Percentiles rank a stretch among this genome's conserved stretches.
phyloP scores from a whole-genome alignment of 2,329 filamentous ascomycete species.

The Penicillium sp. region DNA sequence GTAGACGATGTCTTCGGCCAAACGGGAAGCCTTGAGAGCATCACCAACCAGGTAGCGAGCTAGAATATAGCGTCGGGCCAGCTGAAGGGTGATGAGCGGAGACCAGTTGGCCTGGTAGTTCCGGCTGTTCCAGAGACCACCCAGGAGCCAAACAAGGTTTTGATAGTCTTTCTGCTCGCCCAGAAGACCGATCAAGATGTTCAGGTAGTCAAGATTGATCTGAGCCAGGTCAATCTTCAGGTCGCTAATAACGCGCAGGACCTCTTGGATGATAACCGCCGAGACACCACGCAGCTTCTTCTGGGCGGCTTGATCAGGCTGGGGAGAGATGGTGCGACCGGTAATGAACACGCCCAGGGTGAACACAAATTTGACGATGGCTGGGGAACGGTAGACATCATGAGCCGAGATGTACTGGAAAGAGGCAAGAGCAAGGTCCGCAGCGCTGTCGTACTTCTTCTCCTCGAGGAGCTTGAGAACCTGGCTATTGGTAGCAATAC shows the following conservation, averaged over 20 bases:
- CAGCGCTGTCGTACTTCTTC: constrained; percentile 29
- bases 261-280: constrained; percentile 39
- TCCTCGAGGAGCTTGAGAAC: constrained; percentile 26
- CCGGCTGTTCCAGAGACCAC: constrained; percentile 42
- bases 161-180: constrained; percentile 44
- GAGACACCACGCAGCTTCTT: constrained; percentile 40
- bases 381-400: constrained; percentile 25
- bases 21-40: constrained; percentile 40
- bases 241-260: constrained; percentile 36
- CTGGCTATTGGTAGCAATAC: constrained; percentile 30
- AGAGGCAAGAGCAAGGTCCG: constrained; percentile 30
- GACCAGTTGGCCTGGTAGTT: constrained; percentile 42
- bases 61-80: constrained; percentile 48
- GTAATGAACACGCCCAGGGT: constrained; percentile 31
- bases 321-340: constrained; percentile 34
- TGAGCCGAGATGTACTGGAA: constrained; percentile 34
- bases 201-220: constrained; percentile 39
- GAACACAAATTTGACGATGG: constrained; percentile 34
- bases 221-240: constrained; percentile 42
- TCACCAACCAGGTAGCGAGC: constrained; percentile 47
- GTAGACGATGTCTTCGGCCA: constrained; percentile 52
- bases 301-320: constrained; percentile 32
- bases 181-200: constrained; percentile 40
- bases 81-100: constrained; percentile 42
- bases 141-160: constrained; percentile 40